A percentile compares a stretch with the other conserved stretches of the same genome.
Evolutionary conservation across 345 rosid genomes (phyloP).

Genomic region (Stellera chamaejasme): DNA sequence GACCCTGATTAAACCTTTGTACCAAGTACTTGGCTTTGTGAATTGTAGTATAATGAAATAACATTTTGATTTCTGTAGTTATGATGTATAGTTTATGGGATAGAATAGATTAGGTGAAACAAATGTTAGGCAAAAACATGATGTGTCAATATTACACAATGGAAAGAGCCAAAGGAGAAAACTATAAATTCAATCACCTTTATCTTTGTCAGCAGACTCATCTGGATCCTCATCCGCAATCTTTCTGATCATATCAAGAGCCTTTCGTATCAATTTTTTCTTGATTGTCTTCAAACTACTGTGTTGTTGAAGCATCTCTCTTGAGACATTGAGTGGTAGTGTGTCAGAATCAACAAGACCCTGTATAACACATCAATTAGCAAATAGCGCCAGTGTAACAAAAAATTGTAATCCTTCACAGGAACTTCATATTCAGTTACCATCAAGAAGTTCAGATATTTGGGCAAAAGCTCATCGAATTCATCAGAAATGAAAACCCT

Average conservation of each 20-base stretch:
- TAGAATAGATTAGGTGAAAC: no score
- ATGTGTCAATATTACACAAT: no score
- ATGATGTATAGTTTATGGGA: no score
- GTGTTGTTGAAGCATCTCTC: conserved; percentile 98
- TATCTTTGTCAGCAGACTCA: conserved; percentile 62
- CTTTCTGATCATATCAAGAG: conserved; percentile 90
- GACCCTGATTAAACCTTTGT: no score
- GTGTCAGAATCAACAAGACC: conserved; percentile 99
- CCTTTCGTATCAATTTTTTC: conserved; percentile 94
- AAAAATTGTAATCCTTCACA: no score
- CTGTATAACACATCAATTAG: conserved; percentile 30
- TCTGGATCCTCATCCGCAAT: conserved; percentile 93
- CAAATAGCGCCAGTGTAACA: no score
- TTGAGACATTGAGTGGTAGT: conserved; percentile 83
- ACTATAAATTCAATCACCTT: conserved; percentile 7
- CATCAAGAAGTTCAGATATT: conserved; percentile 86
- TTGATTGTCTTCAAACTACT: conserved; percentile 93
- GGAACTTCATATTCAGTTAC: conserved; percentile 26
- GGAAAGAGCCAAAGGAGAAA: no score
- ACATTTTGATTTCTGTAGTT: no score
- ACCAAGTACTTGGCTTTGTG: no score
- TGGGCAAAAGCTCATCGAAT: conserved; percentile 94
- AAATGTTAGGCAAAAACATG: no score
- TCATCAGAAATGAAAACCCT: conserved; percentile 98
- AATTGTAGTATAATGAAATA: no score